Base-by-base conservation (phyloP, 352 stramenopile genomes). In the Pythium periplocum region DNA sequence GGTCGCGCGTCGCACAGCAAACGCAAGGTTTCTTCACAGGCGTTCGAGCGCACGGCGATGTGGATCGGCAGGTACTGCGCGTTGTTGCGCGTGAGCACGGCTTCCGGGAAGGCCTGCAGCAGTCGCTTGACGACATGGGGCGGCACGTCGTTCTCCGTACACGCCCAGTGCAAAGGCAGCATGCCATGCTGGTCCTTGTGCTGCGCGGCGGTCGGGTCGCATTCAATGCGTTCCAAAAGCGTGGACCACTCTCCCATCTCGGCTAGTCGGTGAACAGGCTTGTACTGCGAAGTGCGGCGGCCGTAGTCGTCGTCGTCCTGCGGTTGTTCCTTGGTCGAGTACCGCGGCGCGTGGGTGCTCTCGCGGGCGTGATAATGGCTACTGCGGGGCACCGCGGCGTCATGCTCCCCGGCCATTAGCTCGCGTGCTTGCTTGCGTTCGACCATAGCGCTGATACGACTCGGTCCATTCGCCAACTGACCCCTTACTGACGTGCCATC, bases 171-270 rank as follows among this genome's bases (percentile, higher is more conserved):
- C 26, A 93, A 61, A 39, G 83, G 83, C 56, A 91, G 56, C 83
- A 93, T 93, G 36, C 83, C 83, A 57, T 93, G 82, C 52, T 90
- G 83, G 62, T 93, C 83, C 39, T 83, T 83, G 58, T 91, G 80
- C 30, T 73, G 66, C 38, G 83, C 83, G n/a, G 89, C 66, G 52
- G 86, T 71, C 35, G 80, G 78, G 43, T 90, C 72, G 5, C 65
- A 68, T 7, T 62, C 52, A 39, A 93, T 59, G 17, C 76, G 71
- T 6, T 75, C 69, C 36, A 93, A 60, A 47, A 93, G 73, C 38
- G 73, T 71, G 30, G 53, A 59, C 83, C 83, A 93, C 39, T 90
- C 78, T 50, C 83, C 83, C 75, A 90, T 88, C 59, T 93, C 83
- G 6, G 80, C 83, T 7, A 92, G 66, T 2, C 81, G 77, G 33